Evolutionary conservation across 75 land plant species (phyloP), one percentile per base, ranked within the genome.

Genomic region (Chamaecyparis obtusa): DNA sequence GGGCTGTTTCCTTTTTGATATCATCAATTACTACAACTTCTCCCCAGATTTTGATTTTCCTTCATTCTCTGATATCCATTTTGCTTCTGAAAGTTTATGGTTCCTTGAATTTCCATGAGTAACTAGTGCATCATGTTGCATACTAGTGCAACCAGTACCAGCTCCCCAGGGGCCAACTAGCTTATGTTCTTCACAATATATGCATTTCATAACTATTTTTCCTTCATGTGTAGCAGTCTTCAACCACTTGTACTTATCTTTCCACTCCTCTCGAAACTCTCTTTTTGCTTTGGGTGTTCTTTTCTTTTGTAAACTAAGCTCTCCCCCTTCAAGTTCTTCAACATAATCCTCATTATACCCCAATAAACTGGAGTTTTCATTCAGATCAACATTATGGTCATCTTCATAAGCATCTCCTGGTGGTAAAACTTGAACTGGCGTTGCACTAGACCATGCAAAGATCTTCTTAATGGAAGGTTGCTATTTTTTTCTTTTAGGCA

Each of bases 111-210:
- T 78, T 37, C 27, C 81, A 78, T 78, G 81, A 78, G 43, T 39
- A 39, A 78, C 46, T 35, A 78, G 46, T 41, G 81, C 41, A 78
- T 78, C 81, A 78, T 78, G 81, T 36, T 78, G 41, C 44, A 78
- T 32, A 19, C 37, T 36, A 78, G 81, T 37, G 81, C 43, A 78
- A 19, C 43, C 81, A 78, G 5, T 78, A 39, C 24, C 44, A 78
- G 24, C 41, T 78, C 43, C 81, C 81, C 81, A 78, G 39, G 46
- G 46, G 21, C 81, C 43, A 15, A 15, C 14, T 15, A 9, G 3
- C 81, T 78, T 78, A 37, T 78, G 44, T 1, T 17, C 36, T 78
- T 78, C 81, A 78, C 24, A 78, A 15, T 78, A 72, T 32, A 72
- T 72, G 75, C 75, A 72, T 72, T 72, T 72, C 75, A 72, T 72